These are phyloP conservation scores for Amphirosellinia nigrospora DNA, from an alignment of 495 filamentous ascomycete genomes.

Conservation along the genomic window DNA sequence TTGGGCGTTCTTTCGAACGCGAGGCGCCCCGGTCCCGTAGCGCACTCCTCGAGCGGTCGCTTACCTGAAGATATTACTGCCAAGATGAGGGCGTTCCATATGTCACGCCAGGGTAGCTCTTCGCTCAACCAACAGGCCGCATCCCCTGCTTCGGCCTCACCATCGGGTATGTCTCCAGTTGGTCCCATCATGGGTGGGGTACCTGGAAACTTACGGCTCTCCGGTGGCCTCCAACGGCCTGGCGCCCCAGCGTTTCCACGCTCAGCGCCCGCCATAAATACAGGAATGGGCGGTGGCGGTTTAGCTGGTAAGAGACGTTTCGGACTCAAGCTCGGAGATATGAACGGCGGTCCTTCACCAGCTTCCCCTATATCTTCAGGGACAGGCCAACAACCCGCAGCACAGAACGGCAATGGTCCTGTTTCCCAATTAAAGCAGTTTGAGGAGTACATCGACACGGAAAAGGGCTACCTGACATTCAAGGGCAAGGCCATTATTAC, in stretches of 20 bases:
- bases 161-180: constrained; percentile 60
- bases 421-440: constrained; percentile 88
- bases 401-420: constrained; percentile 44
- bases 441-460: constrained; percentile 87
- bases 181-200: constrained; percentile 49
- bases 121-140: constrained; percentile 27
- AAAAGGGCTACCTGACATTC: constrained; percentile 90
- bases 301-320: constrained; percentile 40
- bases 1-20: constrained; percentile 83
- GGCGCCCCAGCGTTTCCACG: constrained; percentile 50
- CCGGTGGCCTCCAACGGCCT: constrained; percentile 48
- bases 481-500: constrained; percentile 91
- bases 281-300: constrained; percentile 29
- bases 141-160: constrained; percentile 54
- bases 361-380: constrained; percentile 27
- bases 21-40: constrained; percentile 62
- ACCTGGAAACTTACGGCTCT: constrained; percentile 47
- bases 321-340: constrained; percentile 49
- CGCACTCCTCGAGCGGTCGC: constrained; percentile 61
- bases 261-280: constrained; percentile 54
- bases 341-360: constrained; percentile 39
- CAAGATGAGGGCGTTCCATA: constrained; percentile 78
- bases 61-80: constrained; percentile 82
- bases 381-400: constrained; percentile 5
- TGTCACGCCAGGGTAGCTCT: constrained; percentile 47